Percentiles rank a stretch among this genome's conserved stretches.
Conservation (phyloP, 306 rosid species). For the Cucumis cinereus region DNA sequence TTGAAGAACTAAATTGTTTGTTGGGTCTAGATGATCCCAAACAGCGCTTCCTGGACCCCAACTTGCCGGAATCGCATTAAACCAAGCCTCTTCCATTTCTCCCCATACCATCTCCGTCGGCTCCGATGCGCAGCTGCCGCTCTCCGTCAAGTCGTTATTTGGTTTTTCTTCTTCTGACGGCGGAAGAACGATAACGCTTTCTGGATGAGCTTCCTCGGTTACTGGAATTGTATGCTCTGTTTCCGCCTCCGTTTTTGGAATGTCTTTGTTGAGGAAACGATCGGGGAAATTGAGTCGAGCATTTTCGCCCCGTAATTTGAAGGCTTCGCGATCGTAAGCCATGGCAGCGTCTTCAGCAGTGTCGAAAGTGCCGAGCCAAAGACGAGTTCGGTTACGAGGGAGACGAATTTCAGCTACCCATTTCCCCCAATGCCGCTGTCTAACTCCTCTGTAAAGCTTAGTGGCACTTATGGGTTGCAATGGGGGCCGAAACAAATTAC, state of each 20-base stretch:
- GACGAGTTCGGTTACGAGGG: conserved; percentile 81
- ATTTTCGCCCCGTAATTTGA: conserved; percentile 78
- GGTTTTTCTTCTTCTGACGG: conserved; percentile 23
- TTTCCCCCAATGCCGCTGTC: conserved; percentile 98
- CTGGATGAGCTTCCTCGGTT: not conserved
- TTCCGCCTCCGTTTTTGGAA: not conserved
- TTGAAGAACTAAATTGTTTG: conserved; percentile 41
- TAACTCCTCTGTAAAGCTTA: conserved; percentile 86
- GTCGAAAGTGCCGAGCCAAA: conserved; percentile 96
- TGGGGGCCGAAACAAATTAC: conserved; percentile 23
- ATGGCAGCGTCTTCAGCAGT: conserved; percentile 95
- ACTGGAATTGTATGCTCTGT: not conserved
- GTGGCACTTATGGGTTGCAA: conserved; percentile 56
- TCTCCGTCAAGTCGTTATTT: conserved; percentile 24
- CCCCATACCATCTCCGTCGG: conserved; percentile 68
- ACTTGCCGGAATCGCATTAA: conserved; percentile 63
- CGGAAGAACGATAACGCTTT: not conserved
- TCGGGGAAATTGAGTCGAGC: conserved; percentile 92
- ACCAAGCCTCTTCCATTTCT: conserved; percentile 77
- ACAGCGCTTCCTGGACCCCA: conserved; percentile 94
- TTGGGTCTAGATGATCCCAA: conserved; percentile 80
- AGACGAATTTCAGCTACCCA: conserved; percentile 98
- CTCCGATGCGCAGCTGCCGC: conserved; percentile 22
- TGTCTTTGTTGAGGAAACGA: conserved; percentile 43
- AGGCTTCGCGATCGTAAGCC: conserved; percentile 97